These are phyloP conservation scores for Peltaster fructicola DNA, from an alignment of 2,329 filamentous ascomycete species.

Conservation along the genomic window DNA sequence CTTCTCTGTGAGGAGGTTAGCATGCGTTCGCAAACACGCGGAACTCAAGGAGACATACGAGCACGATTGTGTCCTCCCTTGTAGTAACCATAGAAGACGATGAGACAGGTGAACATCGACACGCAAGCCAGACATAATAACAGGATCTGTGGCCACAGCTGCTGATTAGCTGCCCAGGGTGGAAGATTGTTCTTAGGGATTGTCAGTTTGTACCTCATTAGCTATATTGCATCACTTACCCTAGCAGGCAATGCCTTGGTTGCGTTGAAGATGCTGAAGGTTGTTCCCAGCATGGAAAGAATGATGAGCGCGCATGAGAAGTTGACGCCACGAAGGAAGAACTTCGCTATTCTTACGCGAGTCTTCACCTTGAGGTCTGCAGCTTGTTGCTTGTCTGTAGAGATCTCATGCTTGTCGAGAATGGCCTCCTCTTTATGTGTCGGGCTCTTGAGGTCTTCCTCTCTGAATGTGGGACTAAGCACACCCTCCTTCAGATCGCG, in stretches of 20 bases:
- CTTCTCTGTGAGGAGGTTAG: too few species aligned
- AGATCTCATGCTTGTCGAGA: constrained; percentile 64
- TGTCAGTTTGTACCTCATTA: too few species aligned
- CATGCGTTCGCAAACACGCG: too few species aligned
- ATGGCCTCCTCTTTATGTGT: constrained; percentile 61
- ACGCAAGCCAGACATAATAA: constrained; percentile 63
- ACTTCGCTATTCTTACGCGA: constrained; percentile 80
- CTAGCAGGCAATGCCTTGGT: constrained; percentile 59
- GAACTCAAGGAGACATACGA: too few species aligned
- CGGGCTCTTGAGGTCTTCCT: constrained; percentile 71
- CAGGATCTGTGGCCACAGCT: constrained; percentile 76
- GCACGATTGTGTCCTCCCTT: constrained; percentile 74
- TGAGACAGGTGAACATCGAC: constrained; percentile 60
- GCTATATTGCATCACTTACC: too few species aligned
- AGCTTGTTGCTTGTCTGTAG: constrained; percentile 72
- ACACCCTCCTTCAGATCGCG: constrained; percentile 51
- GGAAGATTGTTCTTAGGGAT: constrained; percentile 64
- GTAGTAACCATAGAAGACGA: constrained; percentile 74
- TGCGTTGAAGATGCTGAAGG: constrained; percentile 81
- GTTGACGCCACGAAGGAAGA: constrained; percentile 86
- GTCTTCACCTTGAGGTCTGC: constrained; percentile 83
- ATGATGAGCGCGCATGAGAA: constrained; percentile 95
- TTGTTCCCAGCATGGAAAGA: constrained; percentile 72
- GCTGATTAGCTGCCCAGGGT: constrained; percentile 64
- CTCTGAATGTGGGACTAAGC: constrained; percentile 75